A percentile compares a stretch with the other conserved stretches of the same genome.
These are phyloP conservation scores for Passalora sequoiae DNA, from an alignment of 2,329 filamentous ascomycete genomes.

Conservation along the genomic window DNA sequence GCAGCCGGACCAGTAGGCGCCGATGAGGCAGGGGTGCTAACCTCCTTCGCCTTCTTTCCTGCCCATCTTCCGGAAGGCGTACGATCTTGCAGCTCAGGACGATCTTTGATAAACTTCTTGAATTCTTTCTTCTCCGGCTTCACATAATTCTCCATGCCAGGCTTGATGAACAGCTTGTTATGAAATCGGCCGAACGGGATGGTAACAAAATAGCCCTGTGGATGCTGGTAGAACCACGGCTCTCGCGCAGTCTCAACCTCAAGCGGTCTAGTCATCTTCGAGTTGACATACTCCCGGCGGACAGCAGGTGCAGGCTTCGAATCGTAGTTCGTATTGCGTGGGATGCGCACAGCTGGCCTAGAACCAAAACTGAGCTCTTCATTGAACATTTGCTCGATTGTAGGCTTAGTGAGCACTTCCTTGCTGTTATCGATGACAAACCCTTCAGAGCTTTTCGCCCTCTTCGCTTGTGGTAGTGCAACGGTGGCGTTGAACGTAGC, in stretches of 20 bases:
- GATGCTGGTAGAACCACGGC: slow-evolving; percentile 19
- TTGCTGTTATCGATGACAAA: slow-evolving; percentile 31
- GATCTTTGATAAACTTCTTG: slow-evolving; percentile 9
- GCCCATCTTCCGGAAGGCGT: slow-evolving; percentile 15
- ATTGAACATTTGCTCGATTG: slow-evolving; percentile 40
- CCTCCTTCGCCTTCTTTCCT: slow-evolving; percentile 12
- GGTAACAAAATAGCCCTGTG: slow-evolving; percentile 26
- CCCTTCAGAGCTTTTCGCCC: slow-evolving; percentile 16
- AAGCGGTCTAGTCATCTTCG: slow-evolving; percentile 12
- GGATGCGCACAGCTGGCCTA: slow-evolving; percentile 34
- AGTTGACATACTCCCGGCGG: slow-evolving; percentile 17
- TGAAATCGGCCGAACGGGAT: slow-evolving; percentile 22
- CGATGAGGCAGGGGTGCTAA: not conserved
- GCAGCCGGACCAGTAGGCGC: not conserved
- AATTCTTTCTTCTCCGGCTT: slow-evolving; percentile 5
- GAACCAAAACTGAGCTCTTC: slow-evolving; percentile 46
- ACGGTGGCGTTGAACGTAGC: slow-evolving; percentile 58
- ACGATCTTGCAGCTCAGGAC: slow-evolving; percentile 13
- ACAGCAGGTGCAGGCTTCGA: slow-evolving; percentile 7
- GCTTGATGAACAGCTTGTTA: slow-evolving; percentile 21
- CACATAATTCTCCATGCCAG: slow-evolving; percentile 9
- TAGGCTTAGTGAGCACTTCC: slow-evolving; percentile 38
- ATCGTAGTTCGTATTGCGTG: slow-evolving; percentile 25
- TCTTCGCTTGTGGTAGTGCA: slow-evolving; percentile 52
- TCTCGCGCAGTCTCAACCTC: slow-evolving; percentile 15